These are phyloP conservation scores for Kockovaella imperatae DNA, from an alignment of 768 basidiomycete genomes.

Conservation along the genomic window DNA sequence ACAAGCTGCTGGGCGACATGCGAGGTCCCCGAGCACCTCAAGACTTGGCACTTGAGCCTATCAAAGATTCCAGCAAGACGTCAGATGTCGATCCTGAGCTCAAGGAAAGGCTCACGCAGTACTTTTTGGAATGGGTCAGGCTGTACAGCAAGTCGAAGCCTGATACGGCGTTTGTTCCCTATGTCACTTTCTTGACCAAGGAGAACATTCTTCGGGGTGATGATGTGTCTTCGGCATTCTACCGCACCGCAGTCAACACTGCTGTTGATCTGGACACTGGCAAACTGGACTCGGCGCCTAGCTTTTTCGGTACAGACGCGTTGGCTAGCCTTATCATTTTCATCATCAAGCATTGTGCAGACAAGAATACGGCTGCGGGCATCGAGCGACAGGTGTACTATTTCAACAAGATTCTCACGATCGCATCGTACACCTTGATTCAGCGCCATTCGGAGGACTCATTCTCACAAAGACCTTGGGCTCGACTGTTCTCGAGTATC, in stretches of 20 bases:
- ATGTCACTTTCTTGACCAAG: constrained; percentile 93
- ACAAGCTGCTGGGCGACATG: constrained; percentile 67
- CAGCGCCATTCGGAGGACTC: constrained; percentile 84
- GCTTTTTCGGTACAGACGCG: constrained; percentile 90
- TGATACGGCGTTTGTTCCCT: constrained; percentile 91
- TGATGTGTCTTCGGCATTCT: constrained; percentile 94
- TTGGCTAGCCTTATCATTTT: constrained; percentile 90
- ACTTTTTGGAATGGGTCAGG: constrained; percentile 68
- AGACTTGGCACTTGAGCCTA: constrained; percentile 1
- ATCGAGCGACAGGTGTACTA: constrained; percentile 95
- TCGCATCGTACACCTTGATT: constrained; percentile 90
- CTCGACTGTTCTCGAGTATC: constrained; percentile 94
- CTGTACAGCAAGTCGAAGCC: constrained; percentile 79
- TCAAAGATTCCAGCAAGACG: constrained; percentile 8
- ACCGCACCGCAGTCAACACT: constrained; percentile 92
- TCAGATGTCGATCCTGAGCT: constrained; percentile 23
- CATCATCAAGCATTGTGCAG: constrained; percentile 99
- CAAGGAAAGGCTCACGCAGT: constrained; percentile 45
- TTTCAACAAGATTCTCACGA: constrained; percentile 91
- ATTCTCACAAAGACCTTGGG: constrained; percentile 97
- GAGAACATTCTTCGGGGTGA: constrained; percentile 94
- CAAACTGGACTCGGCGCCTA: constrained; percentile 48
- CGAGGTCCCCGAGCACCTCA: constrained; percentile 16
- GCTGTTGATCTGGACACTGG: constrained; percentile 73
- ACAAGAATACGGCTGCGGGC: constrained; percentile 77